Evolutionary conservation across 108 stramenopile species (phyloP).

Genomic region (Licmophora abbreviata): DNA sequence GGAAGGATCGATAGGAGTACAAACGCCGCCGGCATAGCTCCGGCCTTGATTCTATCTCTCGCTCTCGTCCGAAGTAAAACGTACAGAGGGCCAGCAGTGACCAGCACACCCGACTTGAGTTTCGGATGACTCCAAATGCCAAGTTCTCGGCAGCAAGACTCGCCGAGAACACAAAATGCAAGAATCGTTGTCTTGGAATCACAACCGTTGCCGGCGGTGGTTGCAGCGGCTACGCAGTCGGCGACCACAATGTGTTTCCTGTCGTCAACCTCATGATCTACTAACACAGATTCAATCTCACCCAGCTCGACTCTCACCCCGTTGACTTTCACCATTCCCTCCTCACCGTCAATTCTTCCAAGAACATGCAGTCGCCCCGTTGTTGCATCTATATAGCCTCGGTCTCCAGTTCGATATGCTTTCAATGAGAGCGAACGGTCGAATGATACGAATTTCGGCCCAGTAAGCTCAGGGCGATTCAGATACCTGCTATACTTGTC

Average conservation of each 20-base stretch:
- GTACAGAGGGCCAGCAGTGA: constrained; percentile 43
- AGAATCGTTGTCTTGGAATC: constrained; percentile 21
- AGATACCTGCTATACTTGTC: constrained; percentile 52
- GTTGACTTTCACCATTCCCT: constrained; percentile 77
- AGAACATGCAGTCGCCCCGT: constrained; percentile 34
- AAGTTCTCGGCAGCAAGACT: constrained; percentile 32
- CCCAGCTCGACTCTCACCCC: constrained; percentile 74
- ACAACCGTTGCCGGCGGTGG: constrained; percentile 7
- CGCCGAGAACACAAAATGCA: constrained; percentile 58
- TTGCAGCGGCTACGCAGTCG: constrained; percentile 42
- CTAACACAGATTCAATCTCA: constrained; percentile 70
- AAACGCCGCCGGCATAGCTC: constrained; percentile 56
- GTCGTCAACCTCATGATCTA: constrained; percentile 9
- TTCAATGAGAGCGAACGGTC: neutral
- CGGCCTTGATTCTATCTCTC: constrained; percentile 31
- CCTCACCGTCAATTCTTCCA: constrained; percentile 74
- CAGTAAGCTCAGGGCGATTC: constrained; percentile 49
- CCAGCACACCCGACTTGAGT: constrained; percentile 28
- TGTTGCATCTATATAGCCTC: constrained; percentile 39
- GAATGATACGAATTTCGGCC: constrained; percentile 33
- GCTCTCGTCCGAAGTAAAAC: constrained; percentile 41
- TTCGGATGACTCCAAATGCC: constrained; percentile 5
- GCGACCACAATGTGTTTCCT: constrained; percentile 21
- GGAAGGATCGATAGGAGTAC: constrained; percentile 57
- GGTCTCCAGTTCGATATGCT: constrained; percentile 72